Base-by-base conservation (phyloP, 2,329 filamentous ascomycete species). In the Penicillium frequentans region DNA sequence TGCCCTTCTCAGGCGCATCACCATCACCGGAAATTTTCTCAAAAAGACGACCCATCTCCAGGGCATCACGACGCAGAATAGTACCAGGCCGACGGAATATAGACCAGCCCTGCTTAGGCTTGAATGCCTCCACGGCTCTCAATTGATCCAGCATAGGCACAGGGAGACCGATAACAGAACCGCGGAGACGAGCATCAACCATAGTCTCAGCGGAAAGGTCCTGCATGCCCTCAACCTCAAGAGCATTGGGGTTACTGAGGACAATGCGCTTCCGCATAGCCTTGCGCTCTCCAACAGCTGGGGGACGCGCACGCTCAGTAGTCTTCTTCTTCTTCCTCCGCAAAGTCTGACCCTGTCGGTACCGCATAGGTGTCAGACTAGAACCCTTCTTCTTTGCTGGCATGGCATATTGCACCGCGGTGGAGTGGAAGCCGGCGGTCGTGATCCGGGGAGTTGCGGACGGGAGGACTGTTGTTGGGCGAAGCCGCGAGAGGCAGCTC, bases 201-300 rank as follows among this genome's bases (percentile, higher is more conserved):
- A 88, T 77, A 44, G 81, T 83, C 60, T 82, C 78, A 10, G 76
- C 71, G 13, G 76, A 81, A 54, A 96, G 70, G 49, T 88, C 82
- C 58, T 82, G 77, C 64, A 96, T 80, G 11, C 86, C 89, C 24
- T 80, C 71, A 8, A 98, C 89, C 58, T 88, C 85, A 37, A 97
- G 79, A 49, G 95, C 95, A 77, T 96, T 98, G 75, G 90, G 90
- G 78, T 98, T 99, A 81, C 89, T 93, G 59, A 99, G 86, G 58
- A 96, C 87, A 68, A 99, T 90, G 65, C 90, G 87, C 80, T 96
- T 96, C 64, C 92, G 87, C 71, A 90, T 81, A 27, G 90, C 90
- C 77, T 92, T 96, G 64, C 93, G 86, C 81, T 97, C 93, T 64
- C 93, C 93, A 3, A 86, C 82, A 13, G 80, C 80, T 21, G 90